These are phyloP conservation scores for Termitomyces sp. DNA, from an alignment of 768 basidiomycete genomes.

Conservation along the genomic window DNA sequence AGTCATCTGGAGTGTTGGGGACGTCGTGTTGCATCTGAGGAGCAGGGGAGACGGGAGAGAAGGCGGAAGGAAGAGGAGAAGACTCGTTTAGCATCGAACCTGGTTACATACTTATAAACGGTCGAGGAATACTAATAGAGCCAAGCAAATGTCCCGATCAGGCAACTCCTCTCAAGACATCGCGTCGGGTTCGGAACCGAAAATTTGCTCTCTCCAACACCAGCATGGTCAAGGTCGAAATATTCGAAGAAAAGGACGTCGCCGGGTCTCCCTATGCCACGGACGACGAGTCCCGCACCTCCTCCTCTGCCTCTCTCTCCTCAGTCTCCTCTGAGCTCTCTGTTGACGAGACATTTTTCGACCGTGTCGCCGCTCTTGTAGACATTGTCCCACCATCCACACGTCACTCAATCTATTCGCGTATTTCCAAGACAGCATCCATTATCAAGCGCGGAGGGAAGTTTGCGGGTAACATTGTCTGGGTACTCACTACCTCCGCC, in stretches of 20 bases:
- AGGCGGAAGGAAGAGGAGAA: slow-evolving; percentile 17
- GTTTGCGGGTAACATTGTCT: slow-evolving; percentile 82
- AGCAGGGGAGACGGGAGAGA: slow-evolving; percentile 9
- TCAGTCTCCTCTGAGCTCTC: slow-evolving; percentile 71
- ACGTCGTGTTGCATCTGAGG: slow-evolving; percentile 31
- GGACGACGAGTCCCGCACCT: slow-evolving; percentile 67
- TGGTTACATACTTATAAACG: slow-evolving; percentile 31
- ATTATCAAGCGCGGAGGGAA: slow-evolving; percentile 66
- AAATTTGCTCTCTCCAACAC: slow-evolving; percentile 17
- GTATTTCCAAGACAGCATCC: slow-evolving; percentile 52
- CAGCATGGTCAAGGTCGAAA: slow-evolving; percentile 91
- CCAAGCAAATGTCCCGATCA: slow-evolving; percentile 20
- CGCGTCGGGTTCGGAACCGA: slow-evolving; percentile 21
- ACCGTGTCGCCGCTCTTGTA: slow-evolving; percentile 86
- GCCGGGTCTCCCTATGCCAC: slow-evolving; percentile 69
- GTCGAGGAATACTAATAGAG: slow-evolving; percentile 23
- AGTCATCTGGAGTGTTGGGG: slow-evolving; percentile 19
- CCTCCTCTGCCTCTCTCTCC: slow-evolving; percentile 69
- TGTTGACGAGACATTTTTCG: slow-evolving; percentile 77
- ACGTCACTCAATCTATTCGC: slow-evolving; percentile 66
- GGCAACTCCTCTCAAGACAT: slow-evolving; percentile 12
- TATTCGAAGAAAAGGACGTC: slow-evolving; percentile 78
- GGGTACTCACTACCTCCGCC: slow-evolving; percentile 93
- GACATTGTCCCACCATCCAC: slow-evolving; percentile 95
- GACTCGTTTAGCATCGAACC: slow-evolving; percentile 17